Percentiles rank a stretch among this genome's conserved stretches.
phyloP scores from a whole-genome alignment of 1,284 basidiomycete species.

The Ceratobasidium sp. region DNA sequence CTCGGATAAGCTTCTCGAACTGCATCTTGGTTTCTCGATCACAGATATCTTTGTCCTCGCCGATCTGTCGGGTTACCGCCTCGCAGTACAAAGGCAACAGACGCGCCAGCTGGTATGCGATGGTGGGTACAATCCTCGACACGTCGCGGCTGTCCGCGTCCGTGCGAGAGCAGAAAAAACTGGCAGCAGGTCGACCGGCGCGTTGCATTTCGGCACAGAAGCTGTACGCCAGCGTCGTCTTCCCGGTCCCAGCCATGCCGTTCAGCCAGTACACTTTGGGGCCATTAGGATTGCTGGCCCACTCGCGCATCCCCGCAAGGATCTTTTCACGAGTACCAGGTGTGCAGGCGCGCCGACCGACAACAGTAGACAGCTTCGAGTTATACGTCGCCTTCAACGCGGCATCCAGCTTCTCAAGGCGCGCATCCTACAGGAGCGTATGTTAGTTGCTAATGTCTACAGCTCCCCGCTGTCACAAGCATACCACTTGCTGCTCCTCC shows the following conservation, averaged over 20 bases:
- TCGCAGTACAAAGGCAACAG: background rate
- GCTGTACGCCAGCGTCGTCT: background rate
- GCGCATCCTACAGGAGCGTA: background rate
- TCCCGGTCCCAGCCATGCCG: background rate
- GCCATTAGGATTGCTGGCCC: background rate
- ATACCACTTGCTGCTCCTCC: background rate
- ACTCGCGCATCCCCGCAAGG: background rate
- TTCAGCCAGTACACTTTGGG: slow-evolving; percentile 9
- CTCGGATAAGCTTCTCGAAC: slow-evolving; percentile 5
- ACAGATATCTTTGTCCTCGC: background rate
- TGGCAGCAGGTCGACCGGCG: background rate
- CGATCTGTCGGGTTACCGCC: background rate
- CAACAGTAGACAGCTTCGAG: background rate
- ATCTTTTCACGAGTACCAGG: slow-evolving; percentile 2
- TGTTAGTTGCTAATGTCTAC: too few relatives aligned
- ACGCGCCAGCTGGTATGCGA: slow-evolving; percentile 7
- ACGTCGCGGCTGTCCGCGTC: slow-evolving; percentile 2
- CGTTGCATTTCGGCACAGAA: background rate
- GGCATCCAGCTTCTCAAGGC: background rate
- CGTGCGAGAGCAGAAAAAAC: slow-evolving; percentile 11
- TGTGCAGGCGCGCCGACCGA: slow-evolving; percentile 1
- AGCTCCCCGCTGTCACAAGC: background rate
- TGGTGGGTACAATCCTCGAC: background rate
- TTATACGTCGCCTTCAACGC: background rate
- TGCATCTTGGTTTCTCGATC: background rate